Evolutionary conservation across 2,329 filamentous ascomycete species (phyloP).

Genomic region (Phaeophleospora eucalypticola): DNA sequence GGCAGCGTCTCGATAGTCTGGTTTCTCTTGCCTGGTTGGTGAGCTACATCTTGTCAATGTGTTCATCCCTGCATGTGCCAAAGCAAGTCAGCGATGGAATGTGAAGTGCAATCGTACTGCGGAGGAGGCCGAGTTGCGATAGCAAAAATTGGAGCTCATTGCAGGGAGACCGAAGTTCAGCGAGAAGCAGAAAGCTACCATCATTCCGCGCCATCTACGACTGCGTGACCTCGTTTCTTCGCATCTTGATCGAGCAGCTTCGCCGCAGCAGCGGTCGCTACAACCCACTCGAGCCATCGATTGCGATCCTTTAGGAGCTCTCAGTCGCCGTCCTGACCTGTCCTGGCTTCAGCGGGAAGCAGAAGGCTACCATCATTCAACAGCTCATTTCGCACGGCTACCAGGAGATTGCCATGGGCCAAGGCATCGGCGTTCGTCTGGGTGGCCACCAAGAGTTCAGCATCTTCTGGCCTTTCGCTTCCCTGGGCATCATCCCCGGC

Average conservation of each 20-base stretch:
- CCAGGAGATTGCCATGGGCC: constrained; percentile 15
- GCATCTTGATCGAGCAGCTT: constrained; percentile 24
- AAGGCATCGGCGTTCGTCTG: constrained; percentile 23
- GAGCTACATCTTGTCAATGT: too few relatives aligned
- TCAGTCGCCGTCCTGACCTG: constrained; percentile 29
- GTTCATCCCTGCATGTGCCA: too few relatives aligned
- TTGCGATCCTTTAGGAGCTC: constrained; percentile 31
- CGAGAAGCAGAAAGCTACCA: too few relatives aligned
- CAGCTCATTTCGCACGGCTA: constrained; percentile 18
- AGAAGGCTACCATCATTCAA: constrained; percentile 27
- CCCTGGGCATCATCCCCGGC: constrained; percentile 22
- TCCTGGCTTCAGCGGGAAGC: constrained; percentile 32
- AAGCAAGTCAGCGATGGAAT: too few relatives aligned
- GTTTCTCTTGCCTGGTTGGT: too few relatives aligned
- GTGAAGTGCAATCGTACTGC: too few relatives aligned
- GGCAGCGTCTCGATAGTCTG: too few relatives aligned
- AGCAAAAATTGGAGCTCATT: too few relatives aligned
- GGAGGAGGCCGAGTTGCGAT: too few relatives aligned
- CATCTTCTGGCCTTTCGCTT: constrained; percentile 31
- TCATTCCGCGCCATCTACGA: constrained; percentile 44
- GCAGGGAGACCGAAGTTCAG: too few relatives aligned
- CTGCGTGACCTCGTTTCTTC: constrained; percentile 22
- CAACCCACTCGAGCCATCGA: constrained; percentile 18
- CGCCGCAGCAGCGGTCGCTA: constrained; percentile 13
- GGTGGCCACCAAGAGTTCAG: constrained; percentile 20